Conservation (phyloP, 805 yeast genomes). For the Zygosaccharomyces pseudorouxii region DNA sequence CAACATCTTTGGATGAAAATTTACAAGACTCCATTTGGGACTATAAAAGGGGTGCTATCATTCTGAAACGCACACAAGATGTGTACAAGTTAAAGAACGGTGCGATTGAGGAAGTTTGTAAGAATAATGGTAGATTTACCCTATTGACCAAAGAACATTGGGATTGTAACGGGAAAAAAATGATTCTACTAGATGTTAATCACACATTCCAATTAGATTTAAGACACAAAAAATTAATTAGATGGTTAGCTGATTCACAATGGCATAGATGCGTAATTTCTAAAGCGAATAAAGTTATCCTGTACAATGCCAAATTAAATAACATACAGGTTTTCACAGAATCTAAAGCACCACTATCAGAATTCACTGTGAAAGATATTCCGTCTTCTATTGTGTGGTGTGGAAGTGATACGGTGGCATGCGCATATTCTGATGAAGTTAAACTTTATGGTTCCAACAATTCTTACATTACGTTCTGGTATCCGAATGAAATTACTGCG, state of each 20-base stretch:
- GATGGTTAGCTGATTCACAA: slow-evolving; percentile 15
- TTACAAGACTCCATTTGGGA: slow-evolving; percentile 31
- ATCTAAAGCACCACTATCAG: slow-evolving; percentile 23
- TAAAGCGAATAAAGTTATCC: slow-evolving; percentile 42
- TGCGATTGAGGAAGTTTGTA: slow-evolving; percentile 14
- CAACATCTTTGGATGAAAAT: slow-evolving; percentile 10
- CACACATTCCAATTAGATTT: slow-evolving; percentile 18
- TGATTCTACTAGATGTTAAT: slow-evolving; percentile 25
- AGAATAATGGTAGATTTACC: slow-evolving; percentile 21
- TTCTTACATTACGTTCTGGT: slow-evolving; percentile 45
- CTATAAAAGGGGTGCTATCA: slow-evolving; percentile 20
- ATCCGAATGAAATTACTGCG: slow-evolving; percentile 40
- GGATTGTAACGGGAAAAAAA: slow-evolving; percentile 19
- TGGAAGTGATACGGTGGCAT: slow-evolving; percentile 73
- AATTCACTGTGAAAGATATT: slow-evolving; percentile 23
- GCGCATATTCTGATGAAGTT: slow-evolving; percentile 56
- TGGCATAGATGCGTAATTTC: slow-evolving; percentile 31
- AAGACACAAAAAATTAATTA: slow-evolving; percentile 2
- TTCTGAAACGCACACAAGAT: slow-evolving; percentile 23
- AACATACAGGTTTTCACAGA: slow-evolving; percentile 47
- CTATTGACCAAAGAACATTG: slow-evolving; percentile 31
- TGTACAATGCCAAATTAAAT: slow-evolving; percentile 39
- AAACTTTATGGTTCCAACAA: slow-evolving; percentile 67
- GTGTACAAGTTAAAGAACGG: slow-evolving; percentile 15
- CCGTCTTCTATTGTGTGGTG: slow-evolving; percentile 71